Base-by-base conservation (phyloP, 2,329 filamentous ascomycete genomes). In the Pseudocercospora fuligena region DNA sequence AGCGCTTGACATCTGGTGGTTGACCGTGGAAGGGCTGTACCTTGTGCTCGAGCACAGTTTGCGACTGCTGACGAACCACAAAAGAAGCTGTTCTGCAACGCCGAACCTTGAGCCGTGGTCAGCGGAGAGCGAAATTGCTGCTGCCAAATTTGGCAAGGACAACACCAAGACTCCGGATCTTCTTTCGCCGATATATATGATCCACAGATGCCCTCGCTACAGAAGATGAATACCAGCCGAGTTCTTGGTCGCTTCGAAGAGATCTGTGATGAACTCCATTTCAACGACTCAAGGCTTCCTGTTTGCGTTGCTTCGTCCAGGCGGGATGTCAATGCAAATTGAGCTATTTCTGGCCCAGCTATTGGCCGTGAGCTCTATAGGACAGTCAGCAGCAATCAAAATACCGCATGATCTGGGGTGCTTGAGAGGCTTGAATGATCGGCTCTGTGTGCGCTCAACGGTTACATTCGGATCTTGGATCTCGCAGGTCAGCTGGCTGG, bases 111-210 rank as follows among this genome's bases (percentile, higher is more conserved):
- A 49, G 46, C n/a, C 46, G 49, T 16, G 25, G 14, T 25, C n/a
- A 54, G 14, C 21, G 49, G 21, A 19, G 25, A 56, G 51, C 51
- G 51, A 56, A 56, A 54, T 54, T 54, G 51, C 51, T 14, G n/a
- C 14, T 29, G 51, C 51, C 51, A 29, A 54, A 54, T 54, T 12
- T 29, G 51, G 51, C 9, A 54, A 54, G 25, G 23, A 54, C 51
- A 23, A 7, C 46, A 49, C 19, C 16, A 23, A 12, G 43, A n/a
- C 6, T 23, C 43, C 43, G 43, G 43, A 47, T 47, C 6, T 23
- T 49, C 19, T 23, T 12, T 49, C 46, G 46, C 19, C n/a, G n/a
- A 49, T 49, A 29, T n/a, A 54, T 29, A 54, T 27, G 14, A n/a
- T 54, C 14, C 21, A 31, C 29, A 31, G 29, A 8, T 31, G 9